Evolutionary conservation across 305 asterid genomes (phyloP).

Genomic region (Rubia occidens): DNA sequence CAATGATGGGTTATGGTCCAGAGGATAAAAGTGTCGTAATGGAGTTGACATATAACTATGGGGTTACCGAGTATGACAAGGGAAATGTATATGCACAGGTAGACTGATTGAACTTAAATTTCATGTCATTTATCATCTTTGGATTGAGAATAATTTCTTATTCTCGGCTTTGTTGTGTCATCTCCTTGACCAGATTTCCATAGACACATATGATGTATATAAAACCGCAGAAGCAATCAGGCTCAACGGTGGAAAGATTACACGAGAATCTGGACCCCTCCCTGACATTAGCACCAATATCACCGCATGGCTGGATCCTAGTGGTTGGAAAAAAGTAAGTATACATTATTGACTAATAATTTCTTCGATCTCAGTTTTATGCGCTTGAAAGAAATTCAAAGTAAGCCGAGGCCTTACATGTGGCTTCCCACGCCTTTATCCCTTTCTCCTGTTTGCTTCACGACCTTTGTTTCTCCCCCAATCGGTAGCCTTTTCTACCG

Average conservation of each 20-base stretch:
- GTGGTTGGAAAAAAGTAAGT: constrained; percentile 94
- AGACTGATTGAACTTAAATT: constrained; percentile 8
- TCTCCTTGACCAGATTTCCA: constrained; percentile 51
- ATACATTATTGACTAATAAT: constrained; percentile 17
- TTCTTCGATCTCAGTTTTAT: constrained; percentile 2
- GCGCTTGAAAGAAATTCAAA: not conserved
- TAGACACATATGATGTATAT: constrained; percentile 93
- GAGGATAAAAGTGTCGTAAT: constrained; percentile 77
- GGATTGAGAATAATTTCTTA: not conserved
- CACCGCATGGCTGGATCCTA: constrained; percentile 92
- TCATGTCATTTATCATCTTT: not conserved
- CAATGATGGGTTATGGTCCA: constrained; percentile 94
- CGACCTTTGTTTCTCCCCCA: too few relatives aligned
- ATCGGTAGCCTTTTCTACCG: too few relatives aligned
- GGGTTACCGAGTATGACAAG: constrained; percentile 76
- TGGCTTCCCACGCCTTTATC: too few relatives aligned
- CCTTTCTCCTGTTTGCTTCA: too few relatives aligned
- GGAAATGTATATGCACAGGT: constrained; percentile 99
- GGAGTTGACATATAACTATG: constrained; percentile 94
- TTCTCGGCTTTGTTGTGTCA: not conserved
- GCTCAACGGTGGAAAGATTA: constrained; percentile 69
- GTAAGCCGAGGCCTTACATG: not conserved
- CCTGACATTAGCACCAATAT: constrained; percentile 92
- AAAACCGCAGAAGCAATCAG: constrained; percentile 82
- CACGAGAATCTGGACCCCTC: constrained; percentile 89